Conservation (phyloP, 2,329 filamentous ascomycete species). For the Aspergillus neotritici region DNA sequence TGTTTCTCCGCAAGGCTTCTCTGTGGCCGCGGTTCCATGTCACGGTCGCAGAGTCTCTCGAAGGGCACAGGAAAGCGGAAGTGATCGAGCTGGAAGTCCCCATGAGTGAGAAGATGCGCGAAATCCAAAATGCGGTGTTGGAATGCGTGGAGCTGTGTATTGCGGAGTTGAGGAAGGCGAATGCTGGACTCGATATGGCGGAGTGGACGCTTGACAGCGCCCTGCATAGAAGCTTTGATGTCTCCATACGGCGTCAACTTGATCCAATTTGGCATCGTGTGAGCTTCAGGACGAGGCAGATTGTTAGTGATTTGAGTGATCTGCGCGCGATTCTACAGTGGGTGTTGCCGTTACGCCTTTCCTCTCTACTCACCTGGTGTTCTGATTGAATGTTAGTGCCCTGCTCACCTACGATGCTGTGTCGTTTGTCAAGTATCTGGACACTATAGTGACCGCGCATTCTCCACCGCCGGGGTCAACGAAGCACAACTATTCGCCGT, state of each 20-base stretch:
- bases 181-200: slow-evolving; percentile 85
- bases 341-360: background rate
- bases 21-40: slow-evolving; percentile 93
- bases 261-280: slow-evolving; percentile 97
- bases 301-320: slow-evolving; percentile 81
- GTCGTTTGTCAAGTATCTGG: slow-evolving; percentile 84
- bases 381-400: slow-evolving; percentile 36
- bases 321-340: slow-evolving; percentile 76
- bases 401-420: slow-evolving; percentile 84
- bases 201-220: slow-evolving; percentile 96
- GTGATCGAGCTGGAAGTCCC: slow-evolving; percentile 94
- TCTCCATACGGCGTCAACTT: slow-evolving; percentile 78
- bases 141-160: slow-evolving; percentile 96
- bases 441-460: slow-evolving; percentile 88
- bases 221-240: slow-evolving; percentile 85
- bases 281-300: slow-evolving; percentile 90
- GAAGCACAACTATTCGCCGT: slow-evolving; percentile 83
- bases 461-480: slow-evolving; percentile 82
- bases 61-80: slow-evolving; percentile 88
- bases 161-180: slow-evolving; percentile 84
- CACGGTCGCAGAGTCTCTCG: slow-evolving; percentile 78
- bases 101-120: slow-evolving; percentile 90
- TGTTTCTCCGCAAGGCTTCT: slow-evolving; percentile 83
- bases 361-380: background rate
- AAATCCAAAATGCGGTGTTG: slow-evolving; percentile 89